Conservation (phyloP, 129 eudicot species). For the Centaurea solstitialis region DNA sequence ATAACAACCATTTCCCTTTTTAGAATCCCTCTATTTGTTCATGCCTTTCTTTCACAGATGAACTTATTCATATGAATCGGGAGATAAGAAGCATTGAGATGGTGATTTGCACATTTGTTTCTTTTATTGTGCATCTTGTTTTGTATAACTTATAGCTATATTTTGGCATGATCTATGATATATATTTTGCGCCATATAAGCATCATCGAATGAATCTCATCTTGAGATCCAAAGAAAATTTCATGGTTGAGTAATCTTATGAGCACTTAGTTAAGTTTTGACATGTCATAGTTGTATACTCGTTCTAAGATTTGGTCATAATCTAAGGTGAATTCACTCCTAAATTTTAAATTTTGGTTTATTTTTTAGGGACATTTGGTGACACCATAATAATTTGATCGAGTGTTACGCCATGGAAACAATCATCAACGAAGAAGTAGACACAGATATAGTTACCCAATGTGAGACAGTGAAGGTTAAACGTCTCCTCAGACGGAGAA, state of each 20-base stretch:
- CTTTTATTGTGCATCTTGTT: conserved; percentile 9
- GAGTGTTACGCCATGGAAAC: conserved; percentile 35
- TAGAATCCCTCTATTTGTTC: conserved; percentile 12
- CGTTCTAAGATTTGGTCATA: neutral
- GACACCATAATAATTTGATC: neutral
- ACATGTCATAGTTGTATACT: neutral
- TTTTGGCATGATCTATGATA: neutral
- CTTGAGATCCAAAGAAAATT: neutral
- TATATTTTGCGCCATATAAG: neutral
- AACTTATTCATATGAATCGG: conserved; percentile 2
- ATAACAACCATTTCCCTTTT: neutral
- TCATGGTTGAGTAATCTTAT: neutral
- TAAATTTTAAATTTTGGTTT: neutral
- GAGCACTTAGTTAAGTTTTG: neutral
- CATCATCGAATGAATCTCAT: conserved; percentile 3
- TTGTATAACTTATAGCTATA: conserved; percentile 12
- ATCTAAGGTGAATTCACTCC: neutral
- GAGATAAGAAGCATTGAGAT: conserved; percentile 8
- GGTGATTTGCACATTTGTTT: conserved; percentile 17
- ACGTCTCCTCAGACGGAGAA: conserved; percentile 36
- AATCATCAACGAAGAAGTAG: conserved; percentile 28
- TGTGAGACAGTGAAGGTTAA: conserved; percentile 33
- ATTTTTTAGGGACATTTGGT: conserved; percentile 10
- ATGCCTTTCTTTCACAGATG: neutral
- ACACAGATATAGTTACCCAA: conserved; percentile 22